Base-by-base conservation (phyloP, 2,329 filamentous ascomycete genomes). In the Amesomyces nigricolor region DNA sequence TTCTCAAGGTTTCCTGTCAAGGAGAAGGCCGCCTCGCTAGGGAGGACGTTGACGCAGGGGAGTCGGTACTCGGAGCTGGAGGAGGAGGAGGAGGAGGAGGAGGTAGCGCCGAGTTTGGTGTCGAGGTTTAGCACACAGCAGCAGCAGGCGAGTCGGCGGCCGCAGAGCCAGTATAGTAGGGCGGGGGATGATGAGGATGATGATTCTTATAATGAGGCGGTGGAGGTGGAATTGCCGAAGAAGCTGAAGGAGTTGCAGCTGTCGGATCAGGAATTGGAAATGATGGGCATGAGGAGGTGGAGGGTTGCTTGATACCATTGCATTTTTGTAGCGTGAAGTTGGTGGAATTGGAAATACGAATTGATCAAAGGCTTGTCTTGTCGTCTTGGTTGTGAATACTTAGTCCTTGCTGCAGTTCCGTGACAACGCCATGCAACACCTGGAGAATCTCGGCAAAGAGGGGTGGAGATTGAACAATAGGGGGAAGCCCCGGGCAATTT, bases 171-270 rank as follows among this genome's bases (percentile, higher is more conserved):
- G 9, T 5, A 35, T 4, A 13, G 40, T 7, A 9, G 10, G 4
- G 39, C n/a, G 29, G n/a, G 17, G 8, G 32, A 37, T 4, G 32
- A 44, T 11, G 29, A 39, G 2, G 38, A 22, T 17, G 57, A 57
- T 13, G 59, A 61, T n/a, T 60, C 48, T 35, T 60, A 55, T 50
- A 61, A 64, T 38, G 53, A 55, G 16, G 59, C 56, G 11, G 57
- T 65, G 6, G 61, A 64, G 45, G 60, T 62, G 14, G 61, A 60
- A 10, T 45, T 64, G 43, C 56, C 58, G 1, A 35, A 42, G 30
- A 52, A 58, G 10, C 14, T 63, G 8, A 58, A 52, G 46, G 56
- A 62, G 44, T 2, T 62, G 56, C 51, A 51, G n/a, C 8, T 63
- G 40, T 51, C 55, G 3, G 51, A 50, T 4, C 26, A 49, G 26